Evolutionary conservation across 2,329 filamentous ascomycete species (phyloP).

Genomic region (Thermoascus crustaceus): DNA sequence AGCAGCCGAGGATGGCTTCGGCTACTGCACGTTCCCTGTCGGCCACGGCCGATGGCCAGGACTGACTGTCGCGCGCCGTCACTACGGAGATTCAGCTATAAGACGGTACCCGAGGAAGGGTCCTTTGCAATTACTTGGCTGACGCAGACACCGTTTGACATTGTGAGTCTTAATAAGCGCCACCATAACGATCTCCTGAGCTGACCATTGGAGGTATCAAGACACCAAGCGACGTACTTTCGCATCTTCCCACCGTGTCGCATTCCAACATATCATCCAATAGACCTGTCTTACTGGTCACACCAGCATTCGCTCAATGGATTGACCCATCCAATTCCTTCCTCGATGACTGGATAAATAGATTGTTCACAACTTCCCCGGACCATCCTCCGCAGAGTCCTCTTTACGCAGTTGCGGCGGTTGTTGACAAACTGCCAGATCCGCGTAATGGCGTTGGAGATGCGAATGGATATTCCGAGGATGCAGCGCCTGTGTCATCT

Average conservation of each 20-base stretch:
- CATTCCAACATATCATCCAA: constrained; percentile 10
- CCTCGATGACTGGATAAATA: constrained; percentile 22
- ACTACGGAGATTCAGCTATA: constrained; percentile 2
- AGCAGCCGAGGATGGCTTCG: constrained; percentile 5
- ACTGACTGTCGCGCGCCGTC: background rate
- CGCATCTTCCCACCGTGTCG: constrained; percentile 16
- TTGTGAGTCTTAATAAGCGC: constrained; percentile 15
- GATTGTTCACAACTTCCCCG: constrained; percentile 14
- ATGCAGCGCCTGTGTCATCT: background rate
- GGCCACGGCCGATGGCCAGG: constrained; percentile 4
- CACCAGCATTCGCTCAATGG: constrained; percentile 31
- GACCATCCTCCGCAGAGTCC: constrained; percentile 7
- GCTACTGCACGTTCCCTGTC: constrained; percentile 3
- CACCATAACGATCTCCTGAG: background rate
- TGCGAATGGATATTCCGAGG: background rate
- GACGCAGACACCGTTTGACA: constrained; percentile 20
- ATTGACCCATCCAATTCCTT: constrained; percentile 24
- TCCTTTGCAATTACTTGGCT: constrained; percentile 26
- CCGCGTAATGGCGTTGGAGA: constrained; percentile 1
- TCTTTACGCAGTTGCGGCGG: constrained; percentile 24
- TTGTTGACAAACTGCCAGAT: constrained; percentile 30
- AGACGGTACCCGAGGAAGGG: too few relatives aligned
- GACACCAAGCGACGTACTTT: constrained; percentile 23
- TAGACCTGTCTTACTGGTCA: constrained; percentile 29
- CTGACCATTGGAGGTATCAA: constrained; percentile 11